Conservation (phyloP, 1,284 basidiomycete species). For the Coniophora puteana region DNA sequence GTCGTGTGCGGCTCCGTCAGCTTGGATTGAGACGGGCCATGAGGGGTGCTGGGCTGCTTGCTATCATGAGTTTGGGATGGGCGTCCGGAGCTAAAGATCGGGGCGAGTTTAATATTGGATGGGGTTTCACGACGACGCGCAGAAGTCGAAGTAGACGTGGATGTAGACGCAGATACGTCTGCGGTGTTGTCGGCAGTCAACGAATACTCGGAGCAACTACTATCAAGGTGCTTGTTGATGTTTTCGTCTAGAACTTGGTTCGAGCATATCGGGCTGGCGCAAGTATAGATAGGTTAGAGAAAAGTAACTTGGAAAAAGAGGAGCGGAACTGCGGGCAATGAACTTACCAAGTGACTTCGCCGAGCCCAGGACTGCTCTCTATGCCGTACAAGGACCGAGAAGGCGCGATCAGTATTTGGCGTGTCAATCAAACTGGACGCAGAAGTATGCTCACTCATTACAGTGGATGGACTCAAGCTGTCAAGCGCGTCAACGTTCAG, state of each 20-base stretch:
- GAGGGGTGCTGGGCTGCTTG: not conserved
- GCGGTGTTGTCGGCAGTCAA: constrained; percentile 8
- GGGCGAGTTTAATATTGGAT: constrained; percentile 21
- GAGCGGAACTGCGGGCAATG: no score
- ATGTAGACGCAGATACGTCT: constrained; percentile 2
- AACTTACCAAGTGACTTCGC: constrained; percentile 23
- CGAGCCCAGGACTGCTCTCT: not conserved
- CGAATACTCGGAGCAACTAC: constrained; percentile 30
- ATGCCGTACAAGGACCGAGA: no score
- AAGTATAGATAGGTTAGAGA: constrained; percentile 1
- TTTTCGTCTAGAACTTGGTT: constrained; percentile 33
- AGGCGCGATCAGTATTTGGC: no score
- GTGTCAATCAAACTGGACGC: no score
- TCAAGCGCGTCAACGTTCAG: no score
- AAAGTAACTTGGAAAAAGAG: not conserved
- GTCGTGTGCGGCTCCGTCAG: not conserved
- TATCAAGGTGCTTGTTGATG: constrained; percentile 50
- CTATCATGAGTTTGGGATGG: constrained; percentile 19
- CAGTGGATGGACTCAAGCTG: no score
- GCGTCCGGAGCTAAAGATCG: no score
- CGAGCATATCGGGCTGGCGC: constrained; percentile 42
- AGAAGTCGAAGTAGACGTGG: not conserved
- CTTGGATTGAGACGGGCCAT: constrained; percentile 1
- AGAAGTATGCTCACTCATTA: no score
- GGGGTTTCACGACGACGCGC: constrained; percentile 8